Conservation (phyloP, 495 filamentous ascomycete species). For the Penicillium parvum region DNA sequence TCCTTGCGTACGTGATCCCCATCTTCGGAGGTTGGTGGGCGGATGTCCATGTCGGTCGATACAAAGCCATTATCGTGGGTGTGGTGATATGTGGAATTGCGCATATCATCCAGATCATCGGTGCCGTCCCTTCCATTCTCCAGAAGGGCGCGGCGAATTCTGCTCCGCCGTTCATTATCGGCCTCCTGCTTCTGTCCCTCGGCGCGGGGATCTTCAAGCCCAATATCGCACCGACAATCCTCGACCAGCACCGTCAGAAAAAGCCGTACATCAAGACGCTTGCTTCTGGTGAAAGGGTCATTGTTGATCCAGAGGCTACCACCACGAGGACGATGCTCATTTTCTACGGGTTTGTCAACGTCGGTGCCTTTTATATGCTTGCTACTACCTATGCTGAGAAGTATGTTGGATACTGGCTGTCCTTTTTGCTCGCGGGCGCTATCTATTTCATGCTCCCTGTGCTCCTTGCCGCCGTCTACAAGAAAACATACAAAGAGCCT, state of each 20-base stretch:
- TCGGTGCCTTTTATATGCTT: constrained; percentile 36
- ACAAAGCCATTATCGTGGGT: constrained; percentile 53
- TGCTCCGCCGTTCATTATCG: constrained; percentile 55
- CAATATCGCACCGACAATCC: constrained; percentile 33
- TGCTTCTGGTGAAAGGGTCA: constrained; percentile 37
- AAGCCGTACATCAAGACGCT: constrained; percentile 30
- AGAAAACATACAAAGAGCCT: constrained; percentile 43
- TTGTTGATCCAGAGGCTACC: constrained; percentile 36
- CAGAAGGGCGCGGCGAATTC: constrained; percentile 42
- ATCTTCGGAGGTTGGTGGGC: constrained; percentile 57
- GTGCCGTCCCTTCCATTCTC: constrained; percentile 58
- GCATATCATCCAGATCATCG: constrained; percentile 59
- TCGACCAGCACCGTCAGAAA: constrained; percentile 31
- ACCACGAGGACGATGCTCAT: constrained; percentile 31
- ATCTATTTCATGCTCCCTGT: constrained; percentile 52
- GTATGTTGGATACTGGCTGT: constrained; percentile 36
- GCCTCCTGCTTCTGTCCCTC: constrained; percentile 38
- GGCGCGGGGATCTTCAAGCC: constrained; percentile 41
- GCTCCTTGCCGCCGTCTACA: constrained; percentile 46
- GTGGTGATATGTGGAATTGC: constrained; percentile 59
- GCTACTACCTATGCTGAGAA: constrained; percentile 39
- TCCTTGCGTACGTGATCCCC: constrained; percentile 57
- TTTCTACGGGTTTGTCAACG: constrained; percentile 37
- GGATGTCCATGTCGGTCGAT: constrained; percentile 53
- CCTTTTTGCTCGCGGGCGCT: constrained; percentile 34